These are phyloP conservation scores for Aspergillus luchuensis DNA, from an alignment of 2,329 filamentous ascomycete genomes.

Conservation along the genomic window DNA sequence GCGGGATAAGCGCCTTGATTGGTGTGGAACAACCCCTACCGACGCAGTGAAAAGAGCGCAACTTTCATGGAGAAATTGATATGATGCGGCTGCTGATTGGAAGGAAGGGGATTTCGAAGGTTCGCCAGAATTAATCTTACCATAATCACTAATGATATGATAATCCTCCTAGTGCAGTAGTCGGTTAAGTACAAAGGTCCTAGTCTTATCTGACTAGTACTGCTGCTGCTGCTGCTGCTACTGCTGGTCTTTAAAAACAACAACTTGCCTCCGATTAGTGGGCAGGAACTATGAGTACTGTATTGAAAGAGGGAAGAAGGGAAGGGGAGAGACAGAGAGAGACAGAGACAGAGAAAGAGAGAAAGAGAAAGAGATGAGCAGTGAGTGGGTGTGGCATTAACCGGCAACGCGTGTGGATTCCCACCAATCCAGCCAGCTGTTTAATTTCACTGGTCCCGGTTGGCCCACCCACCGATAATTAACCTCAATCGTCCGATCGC, in stretches of 20 bases:
- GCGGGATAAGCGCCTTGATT: neutral
- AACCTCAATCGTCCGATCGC: slow-evolving; percentile 2
- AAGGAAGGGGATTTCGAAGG: neutral
- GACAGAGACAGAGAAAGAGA: neutral
- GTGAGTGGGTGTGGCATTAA: slow-evolving; percentile 14
- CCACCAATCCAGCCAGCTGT: slow-evolving; percentile 3
- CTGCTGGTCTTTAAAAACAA: too few species aligned
- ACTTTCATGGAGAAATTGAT: neutral
- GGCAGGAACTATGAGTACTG: neutral
- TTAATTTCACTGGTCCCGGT: slow-evolving; percentile 2
- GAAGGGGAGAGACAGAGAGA: neutral
- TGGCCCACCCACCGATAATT: slow-evolving; percentile 6
- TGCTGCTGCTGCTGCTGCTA: neutral
- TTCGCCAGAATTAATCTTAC: neutral
- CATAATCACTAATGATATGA: neutral
- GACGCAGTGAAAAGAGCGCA: neutral
- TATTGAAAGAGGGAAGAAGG: slow-evolving; percentile 1
- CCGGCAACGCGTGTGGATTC: slow-evolving; percentile 4
- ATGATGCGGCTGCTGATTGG: neutral
- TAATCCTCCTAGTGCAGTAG: neutral
- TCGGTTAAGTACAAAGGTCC: neutral
- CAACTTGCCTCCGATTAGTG: neutral
- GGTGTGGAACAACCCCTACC: neutral
- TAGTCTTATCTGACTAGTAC: neutral
- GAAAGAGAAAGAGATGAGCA: neutral